phyloP scores from a whole-genome alignment of 139 green algal genomes.

The Edaphochlamys debaryana region DNA sequence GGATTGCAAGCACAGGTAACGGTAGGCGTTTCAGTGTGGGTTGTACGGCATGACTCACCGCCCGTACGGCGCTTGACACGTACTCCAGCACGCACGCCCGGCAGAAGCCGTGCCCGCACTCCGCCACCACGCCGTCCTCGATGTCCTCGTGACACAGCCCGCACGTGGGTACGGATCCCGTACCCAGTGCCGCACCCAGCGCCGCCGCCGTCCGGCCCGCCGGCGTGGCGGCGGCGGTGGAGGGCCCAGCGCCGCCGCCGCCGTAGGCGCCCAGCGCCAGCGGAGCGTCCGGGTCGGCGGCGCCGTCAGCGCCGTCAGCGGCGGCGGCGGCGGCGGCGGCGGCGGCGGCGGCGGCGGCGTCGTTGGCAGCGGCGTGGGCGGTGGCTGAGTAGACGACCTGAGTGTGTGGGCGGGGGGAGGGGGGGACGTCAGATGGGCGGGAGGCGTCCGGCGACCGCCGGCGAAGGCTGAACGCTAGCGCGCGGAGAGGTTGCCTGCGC shows the following conservation, averaged over 20 bases:
- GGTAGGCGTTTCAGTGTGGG: too few species aligned
- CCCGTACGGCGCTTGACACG: constrained; percentile 52
- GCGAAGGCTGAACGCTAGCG: too few species aligned
- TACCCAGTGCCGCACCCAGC: not conserved
- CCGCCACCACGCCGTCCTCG: constrained; percentile 70
- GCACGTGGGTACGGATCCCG: constrained; percentile 50
- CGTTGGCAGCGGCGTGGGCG: constrained; percentile 2
- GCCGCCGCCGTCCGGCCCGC: not conserved
- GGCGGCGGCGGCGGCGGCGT: not conserved
- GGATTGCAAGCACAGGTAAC: too few species aligned
- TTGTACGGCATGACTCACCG: too few species aligned
- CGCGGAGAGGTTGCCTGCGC: too few species aligned
- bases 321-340: not conserved
- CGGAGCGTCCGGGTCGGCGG: too few species aligned
- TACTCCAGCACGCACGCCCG: constrained; percentile 81
- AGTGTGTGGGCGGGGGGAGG: not conserved
- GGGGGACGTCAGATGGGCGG: too few species aligned
- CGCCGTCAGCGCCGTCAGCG: not conserved
- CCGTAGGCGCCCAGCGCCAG: too few species aligned
- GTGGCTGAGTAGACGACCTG: constrained; percentile 37
- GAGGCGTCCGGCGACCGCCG: too few species aligned
- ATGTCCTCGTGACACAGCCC: constrained; percentile 81
- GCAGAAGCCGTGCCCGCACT: constrained; percentile 89
- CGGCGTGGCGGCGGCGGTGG: not conserved
- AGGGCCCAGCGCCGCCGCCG: not conserved